Base-by-base conservation (phyloP, 768 basidiomycete genomes). In the Russula vinacea region DNA sequence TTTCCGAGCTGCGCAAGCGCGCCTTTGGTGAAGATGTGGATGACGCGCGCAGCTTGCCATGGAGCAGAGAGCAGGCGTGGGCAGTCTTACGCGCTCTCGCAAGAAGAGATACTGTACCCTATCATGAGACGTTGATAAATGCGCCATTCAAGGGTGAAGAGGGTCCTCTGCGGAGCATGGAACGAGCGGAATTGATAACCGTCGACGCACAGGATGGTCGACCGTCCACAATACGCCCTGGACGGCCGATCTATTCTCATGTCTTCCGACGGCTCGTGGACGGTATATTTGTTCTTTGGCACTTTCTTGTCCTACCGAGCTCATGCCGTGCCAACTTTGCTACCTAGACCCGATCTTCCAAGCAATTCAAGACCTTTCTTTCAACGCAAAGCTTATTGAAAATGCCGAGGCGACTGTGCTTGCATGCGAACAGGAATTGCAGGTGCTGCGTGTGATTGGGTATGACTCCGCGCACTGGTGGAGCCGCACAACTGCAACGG, bases 131-230 rank as follows among this genome's bases (percentile, higher is more conserved):
- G 5, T 76, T 98, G 58, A 75, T 89, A 56, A 88, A 92, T 56
- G 88, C 88, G 71, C 92, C 91, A 0, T 97, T 95, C 84, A 94
- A 93, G 72, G 92, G 89, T n/a, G 87, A 94, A 67, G 94, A 96
- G 71, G 76, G 78, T 19, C 80, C 91, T 2, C 72, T 98, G 60
- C 82, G 92, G 65, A 84, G 81, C 33, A 87, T 98, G 85, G 96
- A 98, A 72, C 88, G 92, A 65, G 86, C 88, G 6, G 95, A 92
- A 76, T 74, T 98, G 56, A 92, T 99, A 65, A 78, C 86, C 0
- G 88, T 99, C 52, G 81, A 81, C 8, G 92, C 89, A 7, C 74
- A 80, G 22, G 85, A 96, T 65, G 91, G 92, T 35, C 87, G 92
- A 17, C 91, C 95, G 1, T 86, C 92, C 2, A 81, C 80, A 2